Conservation (phyloP, 2,329 filamentous ascomycete genomes). For the Hymenotorrendiella dingleyae region DNA sequence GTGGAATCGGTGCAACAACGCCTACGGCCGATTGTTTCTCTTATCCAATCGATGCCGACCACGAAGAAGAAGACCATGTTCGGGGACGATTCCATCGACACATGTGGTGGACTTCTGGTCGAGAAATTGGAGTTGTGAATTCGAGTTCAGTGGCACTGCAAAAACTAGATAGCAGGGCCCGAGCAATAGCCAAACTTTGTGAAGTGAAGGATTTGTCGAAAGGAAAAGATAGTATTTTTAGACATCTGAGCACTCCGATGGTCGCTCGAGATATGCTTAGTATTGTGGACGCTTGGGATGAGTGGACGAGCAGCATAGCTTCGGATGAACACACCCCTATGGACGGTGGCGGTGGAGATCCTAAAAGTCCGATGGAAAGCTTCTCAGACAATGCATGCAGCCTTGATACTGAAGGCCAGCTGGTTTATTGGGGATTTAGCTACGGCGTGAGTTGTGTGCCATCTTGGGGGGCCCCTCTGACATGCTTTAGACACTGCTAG, state of each 20-base stretch:
- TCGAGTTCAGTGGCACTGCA: constrained; percentile 41
- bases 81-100: constrained; percentile 31
- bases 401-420: constrained; percentile 14
- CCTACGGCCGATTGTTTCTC: constrained; percentile 34
- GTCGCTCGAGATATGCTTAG: constrained; percentile 34
- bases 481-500: constrained; percentile 1
- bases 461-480: too few species aligned
- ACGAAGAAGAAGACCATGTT: constrained; percentile 34
- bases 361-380: neutral
- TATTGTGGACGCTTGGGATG: constrained; percentile 31
- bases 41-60: constrained; percentile 24
- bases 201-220: constrained; percentile 25
- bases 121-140: constrained; percentile 37
- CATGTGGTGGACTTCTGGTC: constrained; percentile 12
- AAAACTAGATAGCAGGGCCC: constrained; percentile 39
- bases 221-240: constrained; percentile 27
- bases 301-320: constrained; percentile 14
- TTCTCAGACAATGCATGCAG: neutral
- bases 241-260: constrained; percentile 28
- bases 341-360: neutral
- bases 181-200: constrained; percentile 39
- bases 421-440: constrained; percentile 44
- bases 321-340: neutral
- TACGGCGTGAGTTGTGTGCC: constrained; percentile 34
- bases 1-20: constrained; percentile 31